Evolutionary conservation across 1,284 basidiomycete genomes (phyloP).

Genomic region (Pisolithus thermaeus): DNA sequence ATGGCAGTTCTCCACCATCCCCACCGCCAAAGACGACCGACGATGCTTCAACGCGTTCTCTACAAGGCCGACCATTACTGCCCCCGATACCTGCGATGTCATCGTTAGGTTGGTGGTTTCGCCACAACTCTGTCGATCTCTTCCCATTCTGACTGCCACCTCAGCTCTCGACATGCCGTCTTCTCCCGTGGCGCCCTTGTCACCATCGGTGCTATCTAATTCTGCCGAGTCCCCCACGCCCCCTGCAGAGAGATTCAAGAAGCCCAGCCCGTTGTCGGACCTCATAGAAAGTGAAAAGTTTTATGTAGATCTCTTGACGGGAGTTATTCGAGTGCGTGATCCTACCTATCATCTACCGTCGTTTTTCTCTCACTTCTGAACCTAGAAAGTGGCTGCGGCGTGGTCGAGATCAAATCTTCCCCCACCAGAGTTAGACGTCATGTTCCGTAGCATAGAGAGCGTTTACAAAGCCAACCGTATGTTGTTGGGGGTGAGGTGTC

Average conservation of each 20-base stretch:
- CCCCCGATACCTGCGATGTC: slow-evolving; percentile 28
- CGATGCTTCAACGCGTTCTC: slow-evolving; percentile 3
- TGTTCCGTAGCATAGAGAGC: slow-evolving; percentile 91
- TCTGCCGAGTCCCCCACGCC: slow-evolving; percentile 22
- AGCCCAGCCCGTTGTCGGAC: slow-evolving; percentile 82
- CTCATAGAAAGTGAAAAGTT: slow-evolving; percentile 90
- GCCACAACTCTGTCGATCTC: slow-evolving; percentile 9
- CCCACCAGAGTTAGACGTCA: slow-evolving; percentile 83
- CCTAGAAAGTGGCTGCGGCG: slow-evolving; percentile 90
- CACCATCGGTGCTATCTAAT: slow-evolving; percentile 28
- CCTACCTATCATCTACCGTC: slow-evolving; percentile 2
- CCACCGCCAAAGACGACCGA: slow-evolving; percentile 33
- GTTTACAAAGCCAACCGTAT: slow-evolving; percentile 89
- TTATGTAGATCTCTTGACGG: slow-evolving; percentile 90
- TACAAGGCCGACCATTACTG: slow-evolving; percentile 4
- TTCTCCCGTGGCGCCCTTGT: slow-evolving; percentile 27
- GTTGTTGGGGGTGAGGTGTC: slow-evolving; percentile 61
- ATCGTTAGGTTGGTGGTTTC: slow-evolving; percentile 24
- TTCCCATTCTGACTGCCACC: slow-evolving; percentile 10
- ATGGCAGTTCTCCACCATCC: slow-evolving; percentile 20
- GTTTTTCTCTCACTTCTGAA: slow-evolving; percentile 13
- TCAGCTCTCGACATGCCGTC: slow-evolving; percentile 27
- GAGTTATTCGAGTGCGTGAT: slow-evolving; percentile 81
- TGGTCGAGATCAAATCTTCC: slow-evolving; percentile 96
- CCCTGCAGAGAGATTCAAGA: slow-evolving; percentile 47